These are phyloP conservation scores for Linnemannia schmuckeri DNA, from an alignment of 192 early-diverging fungal genomes.

Conservation along the genomic window DNA sequence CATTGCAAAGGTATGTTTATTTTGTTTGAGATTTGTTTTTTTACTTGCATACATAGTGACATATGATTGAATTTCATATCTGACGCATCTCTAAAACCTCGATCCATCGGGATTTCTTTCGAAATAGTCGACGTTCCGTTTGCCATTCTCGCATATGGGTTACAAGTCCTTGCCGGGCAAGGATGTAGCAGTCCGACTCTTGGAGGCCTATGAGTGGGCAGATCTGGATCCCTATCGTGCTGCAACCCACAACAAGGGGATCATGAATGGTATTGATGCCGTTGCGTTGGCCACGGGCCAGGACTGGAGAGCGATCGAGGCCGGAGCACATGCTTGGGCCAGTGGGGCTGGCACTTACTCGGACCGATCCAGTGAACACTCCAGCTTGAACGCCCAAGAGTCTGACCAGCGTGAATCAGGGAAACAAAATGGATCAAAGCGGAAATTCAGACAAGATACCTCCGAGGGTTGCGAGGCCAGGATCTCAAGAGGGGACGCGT, in stretches of 20 bases:
- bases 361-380: conserved; percentile 21
- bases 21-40: neutral
- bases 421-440: conserved; percentile 7
- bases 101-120: neutral
- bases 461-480: neutral
- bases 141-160: conserved; percentile 69
- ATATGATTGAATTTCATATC: no score
- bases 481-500: conserved; percentile 55
- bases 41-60: neutral
- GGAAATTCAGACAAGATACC: conserved; percentile 24
- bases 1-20: conserved; percentile 63
- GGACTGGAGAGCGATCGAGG: conserved; percentile 85
- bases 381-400: neutral
- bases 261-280: conserved; percentile 87
- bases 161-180: conserved; percentile 77
- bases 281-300: conserved; percentile 82
- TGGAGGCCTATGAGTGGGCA: conserved; percentile 81
- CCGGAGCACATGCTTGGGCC: conserved; percentile 78
- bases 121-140: conserved; percentile 64
- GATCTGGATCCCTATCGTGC: conserved; percentile 78
- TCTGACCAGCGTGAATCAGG: neutral
- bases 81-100: no score
- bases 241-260: conserved; percentile 84
- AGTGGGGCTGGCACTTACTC: conserved; percentile 51
- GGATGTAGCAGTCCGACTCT: conserved; percentile 71